These are phyloP conservation scores for Kickxella alabastrina DNA, from an alignment of 192 early-diverging fungal genomes.

Conservation along the genomic window DNA sequence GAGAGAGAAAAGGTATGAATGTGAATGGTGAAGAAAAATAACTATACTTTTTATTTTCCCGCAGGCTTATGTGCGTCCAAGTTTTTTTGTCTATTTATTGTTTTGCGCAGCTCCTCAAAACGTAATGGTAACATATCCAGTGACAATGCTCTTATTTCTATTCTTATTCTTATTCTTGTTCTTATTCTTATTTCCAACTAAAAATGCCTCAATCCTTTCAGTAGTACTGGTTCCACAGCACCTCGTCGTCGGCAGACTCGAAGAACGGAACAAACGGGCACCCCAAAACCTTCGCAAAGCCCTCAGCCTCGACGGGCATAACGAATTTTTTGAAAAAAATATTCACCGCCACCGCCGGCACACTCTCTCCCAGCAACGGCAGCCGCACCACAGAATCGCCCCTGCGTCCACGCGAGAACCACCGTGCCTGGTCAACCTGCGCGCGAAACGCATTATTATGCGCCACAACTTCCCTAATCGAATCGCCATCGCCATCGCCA, in stretches of 20 bases:
- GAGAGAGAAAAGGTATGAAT: no score
- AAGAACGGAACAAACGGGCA: conserved; percentile 35
- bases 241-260: conserved; percentile 17
- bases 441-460: conserved; percentile 80
- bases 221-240: conserved; percentile 37
- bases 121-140: no score
- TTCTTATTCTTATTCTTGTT: no score
- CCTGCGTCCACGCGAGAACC: conserved; percentile 1
- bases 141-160: no score
- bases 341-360: conserved; percentile 44
- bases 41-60: no score
- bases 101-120: no score
- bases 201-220: no score
- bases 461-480: conserved; percentile 63
- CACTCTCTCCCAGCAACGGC: conserved; percentile 10
- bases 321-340: conserved; percentile 38
- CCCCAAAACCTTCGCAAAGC: conserved; percentile 15
- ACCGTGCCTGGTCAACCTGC: conserved; percentile 34
- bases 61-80: no score
- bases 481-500: no score
- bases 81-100: no score
- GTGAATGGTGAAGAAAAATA: no score
- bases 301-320: conserved; percentile 17
- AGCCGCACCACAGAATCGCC: neutral
- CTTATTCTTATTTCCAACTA: no score